These are phyloP conservation scores for Hyaloscypha bicolor DNA, from an alignment of 495 filamentous ascomycete species.

Conservation along the genomic window DNA sequence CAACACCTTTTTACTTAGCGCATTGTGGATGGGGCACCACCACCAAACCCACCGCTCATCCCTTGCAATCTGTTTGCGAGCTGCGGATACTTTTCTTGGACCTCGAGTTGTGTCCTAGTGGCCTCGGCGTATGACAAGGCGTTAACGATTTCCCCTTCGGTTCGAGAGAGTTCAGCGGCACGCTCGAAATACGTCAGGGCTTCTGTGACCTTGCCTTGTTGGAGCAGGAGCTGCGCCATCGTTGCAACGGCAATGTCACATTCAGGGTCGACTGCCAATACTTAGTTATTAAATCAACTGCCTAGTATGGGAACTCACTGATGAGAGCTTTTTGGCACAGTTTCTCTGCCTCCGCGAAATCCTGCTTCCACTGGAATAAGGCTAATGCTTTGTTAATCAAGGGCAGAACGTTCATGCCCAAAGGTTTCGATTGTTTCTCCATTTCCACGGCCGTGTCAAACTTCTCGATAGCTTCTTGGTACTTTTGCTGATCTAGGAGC, in stretches of 20 bases:
- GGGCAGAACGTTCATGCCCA: constrained; percentile 95
- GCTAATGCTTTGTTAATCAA: constrained; percentile 98
- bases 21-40: constrained; percentile 11
- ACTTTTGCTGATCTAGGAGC: constrained; percentile 96
- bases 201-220: constrained; percentile 95
- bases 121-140: constrained; percentile 97
- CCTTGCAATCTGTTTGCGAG: constrained; percentile 80
- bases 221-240: constrained; percentile 97
- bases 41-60: constrained; percentile 49
- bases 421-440: constrained; percentile 90
- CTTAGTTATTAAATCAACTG: constrained; percentile 14
- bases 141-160: constrained; percentile 93
- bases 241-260: constrained; percentile 99
- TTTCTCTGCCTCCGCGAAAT: constrained; percentile 92
- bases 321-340: constrained; percentile 96
- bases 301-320: constrained; percentile 62
- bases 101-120: constrained; percentile 93
- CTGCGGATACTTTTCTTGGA: constrained; percentile 98
- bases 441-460: constrained; percentile 98
- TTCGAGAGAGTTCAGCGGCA: constrained; percentile 92
- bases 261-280: constrained; percentile 87
- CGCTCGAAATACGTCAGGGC: constrained; percentile 97
- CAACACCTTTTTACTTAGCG: constrained; percentile 31
- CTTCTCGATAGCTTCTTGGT: constrained; percentile 92
- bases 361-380: constrained; percentile 97